These are phyloP conservation scores for Globisporangium nodosum DNA, from an alignment of 352 stramenopile species.

Conservation along the genomic window DNA sequence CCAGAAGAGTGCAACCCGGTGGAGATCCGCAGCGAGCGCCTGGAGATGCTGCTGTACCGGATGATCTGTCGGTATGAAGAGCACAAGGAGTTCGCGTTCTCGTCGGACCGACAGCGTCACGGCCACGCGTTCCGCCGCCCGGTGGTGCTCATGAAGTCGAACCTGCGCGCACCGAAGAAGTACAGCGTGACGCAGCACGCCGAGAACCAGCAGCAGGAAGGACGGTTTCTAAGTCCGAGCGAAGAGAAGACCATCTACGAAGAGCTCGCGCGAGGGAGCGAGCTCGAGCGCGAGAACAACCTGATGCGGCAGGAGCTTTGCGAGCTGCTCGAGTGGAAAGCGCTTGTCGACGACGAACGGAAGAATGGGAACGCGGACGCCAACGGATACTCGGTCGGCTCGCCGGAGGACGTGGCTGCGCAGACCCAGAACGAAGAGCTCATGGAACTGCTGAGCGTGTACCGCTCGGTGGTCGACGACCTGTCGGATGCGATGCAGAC, in stretches of 20 bases:
- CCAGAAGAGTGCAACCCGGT: slow-evolving; percentile 33
- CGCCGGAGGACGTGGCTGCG: slow-evolving; percentile 3
- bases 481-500: slow-evolving; percentile 48
- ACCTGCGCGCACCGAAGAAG: slow-evolving; percentile 46
- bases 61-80: slow-evolving; percentile 86
- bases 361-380: slow-evolving; percentile 26
- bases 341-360: slow-evolving; percentile 44
- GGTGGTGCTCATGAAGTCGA: slow-evolving; percentile 19
- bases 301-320: slow-evolving; percentile 63
- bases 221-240: slow-evolving; percentile 12
- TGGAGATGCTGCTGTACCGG: slow-evolving; percentile 81
- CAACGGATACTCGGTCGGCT: slow-evolving; percentile 7
- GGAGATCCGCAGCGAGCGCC: slow-evolving; percentile 51
- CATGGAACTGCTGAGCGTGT: slow-evolving; percentile 58
- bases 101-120: slow-evolving; percentile 28
- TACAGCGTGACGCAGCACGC: slow-evolving; percentile 29
- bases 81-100: slow-evolving; percentile 66
- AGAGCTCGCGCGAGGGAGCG: slow-evolving; percentile 31
- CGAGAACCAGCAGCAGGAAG: slow-evolving; percentile 27
- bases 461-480: slow-evolving; percentile 61
- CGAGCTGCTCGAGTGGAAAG: slow-evolving; percentile 73
- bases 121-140: slow-evolving; percentile 11
- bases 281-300: slow-evolving; percentile 63
- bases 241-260: slow-evolving; percentile 40
- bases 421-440: slow-evolving; percentile 35